Base-by-base conservation (phyloP, 495 filamentous ascomycete genomes). In the Penicillium bovifimosum region DNA sequence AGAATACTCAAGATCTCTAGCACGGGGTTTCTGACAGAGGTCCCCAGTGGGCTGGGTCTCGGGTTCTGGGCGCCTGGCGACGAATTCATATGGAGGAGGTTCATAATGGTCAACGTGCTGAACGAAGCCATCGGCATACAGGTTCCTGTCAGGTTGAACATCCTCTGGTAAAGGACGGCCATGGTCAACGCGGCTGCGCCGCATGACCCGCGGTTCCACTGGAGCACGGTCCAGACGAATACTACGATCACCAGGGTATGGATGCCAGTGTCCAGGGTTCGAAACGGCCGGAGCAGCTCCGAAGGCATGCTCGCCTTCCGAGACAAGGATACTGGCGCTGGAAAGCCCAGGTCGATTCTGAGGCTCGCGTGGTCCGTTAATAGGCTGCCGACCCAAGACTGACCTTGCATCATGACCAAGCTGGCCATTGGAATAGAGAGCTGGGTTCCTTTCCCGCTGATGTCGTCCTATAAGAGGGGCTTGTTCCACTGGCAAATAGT, bases 81-180 rank as follows among this genome's bases (percentile, higher is more conserved):
- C 40, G 40, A 67, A 62, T 26, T 64, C 63, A 46, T 54, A 40
- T 33, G 64, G 59, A 43, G 43, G 47, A 31, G 59, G 52, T 33
- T 69, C 67, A 38, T 54, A 61, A 18, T 59, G 46, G 52, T 67
- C 68, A 62, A 75, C 54, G 28, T 60, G 59, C 49, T 68, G 71
- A 47, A 73, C 63, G 50, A 75, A 73, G 49, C 56, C 68, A 50
- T 71, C 65, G 8, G 71, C 70, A 55, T 75, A 72, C 14, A 64
- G 50, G 20, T 59, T 63, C 24, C 62, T 64, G 28, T 57, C 55
- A 7, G 53, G 48, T 29, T 56, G 48, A 18, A 45, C 32, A 26
- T 54, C 56, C 49, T 59, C 45, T 14, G 56, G 41, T 34, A 62
- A 35, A 49, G 47, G 27, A 18, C 54, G 47, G 20, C 39, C 47